A percentile compares a stretch with the other conserved stretches of the same genome.
Evolutionary conservation across 108 stramenopile species (phyloP).

Genomic region (Pseudonitzschia pungens): DNA sequence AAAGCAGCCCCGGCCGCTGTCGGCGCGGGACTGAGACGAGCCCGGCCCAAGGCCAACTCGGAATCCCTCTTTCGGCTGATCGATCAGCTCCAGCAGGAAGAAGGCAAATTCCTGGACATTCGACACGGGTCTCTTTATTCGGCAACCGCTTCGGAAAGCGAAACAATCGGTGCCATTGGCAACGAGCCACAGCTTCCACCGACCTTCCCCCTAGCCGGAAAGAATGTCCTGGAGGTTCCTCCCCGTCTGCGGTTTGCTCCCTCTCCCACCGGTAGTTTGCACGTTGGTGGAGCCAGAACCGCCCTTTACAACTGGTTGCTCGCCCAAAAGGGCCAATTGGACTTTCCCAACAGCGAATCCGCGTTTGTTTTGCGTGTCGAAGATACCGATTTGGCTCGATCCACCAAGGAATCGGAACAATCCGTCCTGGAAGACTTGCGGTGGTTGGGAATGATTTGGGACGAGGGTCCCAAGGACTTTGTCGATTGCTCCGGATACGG

Average conservation of each 20-base stretch:
- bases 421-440: conserved; percentile 89
- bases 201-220: conserved; percentile 68
- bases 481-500: conserved; percentile 60
- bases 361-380: conserved; percentile 92
- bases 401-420: conserved; percentile 87
- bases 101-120: conserved; percentile 38
- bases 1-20: conserved; percentile 10
- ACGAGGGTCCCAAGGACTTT: conserved; percentile 83
- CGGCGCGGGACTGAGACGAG: conserved; percentile 30
- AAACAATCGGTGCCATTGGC: conserved; percentile 1
- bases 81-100: conserved; percentile 36
- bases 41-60: conserved; percentile 24
- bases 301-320: conserved; percentile 96
- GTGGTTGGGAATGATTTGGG: conserved; percentile 94
- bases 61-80: conserved; percentile 33
- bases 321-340: conserved; percentile 85
- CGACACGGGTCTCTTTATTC: conserved; percentile 31
- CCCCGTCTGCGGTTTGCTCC: conserved; percentile 95
- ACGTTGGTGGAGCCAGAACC: conserved; percentile 96
- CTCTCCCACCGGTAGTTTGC: conserved; percentile 92
- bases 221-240: conserved; percentile 50
- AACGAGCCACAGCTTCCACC: conserved; percentile 36
- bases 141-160: conserved; percentile 6
- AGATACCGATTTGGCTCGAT: conserved; percentile 87
- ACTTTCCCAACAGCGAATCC: conserved; percentile 42